phyloP scores from a whole-genome alignment of 768 basidiomycete species.

The Mycena rebaudengoi region DNA sequence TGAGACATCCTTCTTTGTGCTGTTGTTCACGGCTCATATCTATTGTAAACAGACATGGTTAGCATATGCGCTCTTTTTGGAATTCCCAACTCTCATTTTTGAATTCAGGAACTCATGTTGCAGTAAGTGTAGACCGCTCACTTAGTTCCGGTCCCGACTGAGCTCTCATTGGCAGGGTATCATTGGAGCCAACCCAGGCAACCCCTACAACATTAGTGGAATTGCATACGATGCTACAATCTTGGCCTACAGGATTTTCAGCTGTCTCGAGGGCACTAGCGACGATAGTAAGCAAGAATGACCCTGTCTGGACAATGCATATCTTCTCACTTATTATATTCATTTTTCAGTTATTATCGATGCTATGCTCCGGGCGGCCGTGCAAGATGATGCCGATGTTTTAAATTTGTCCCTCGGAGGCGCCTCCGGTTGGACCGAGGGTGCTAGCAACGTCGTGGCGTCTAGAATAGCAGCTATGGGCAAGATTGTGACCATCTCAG shows the following conservation, averaged over 20 bases:
- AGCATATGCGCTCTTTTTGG: neutral
- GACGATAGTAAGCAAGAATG: conserved; percentile 60
- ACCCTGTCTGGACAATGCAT: neutral
- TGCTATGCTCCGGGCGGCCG: conserved; percentile 59
- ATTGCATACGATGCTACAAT: conserved; percentile 71
- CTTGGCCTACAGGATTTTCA: conserved; percentile 65
- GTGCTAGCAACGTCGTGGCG: conserved; percentile 60
- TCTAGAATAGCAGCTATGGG: conserved; percentile 65
- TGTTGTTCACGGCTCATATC: conserved; percentile 1
- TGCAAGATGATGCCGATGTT: conserved; percentile 65
- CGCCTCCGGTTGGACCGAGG: conserved; percentile 70
- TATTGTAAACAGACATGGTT: conserved; percentile 16
- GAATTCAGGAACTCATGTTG: conserved; percentile 67
- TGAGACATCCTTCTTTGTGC: conserved; percentile 20
- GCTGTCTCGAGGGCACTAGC: conserved; percentile 59
- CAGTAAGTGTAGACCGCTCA: conserved; percentile 44
- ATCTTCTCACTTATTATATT: neutral
- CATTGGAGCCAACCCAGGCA: conserved; percentile 68
- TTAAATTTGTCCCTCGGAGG: conserved; percentile 74
- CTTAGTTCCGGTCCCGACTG: conserved; percentile 12
- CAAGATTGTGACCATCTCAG: conserved; percentile 69
- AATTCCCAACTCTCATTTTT: too few relatives aligned
- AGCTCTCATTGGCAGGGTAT: conserved; percentile 55
- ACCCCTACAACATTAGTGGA: too few relatives aligned
- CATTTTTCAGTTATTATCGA: conserved; percentile 53